Evolutionary conservation across 1,284 basidiomycete species (phyloP), one percentile per base, ranked within the genome.

Genomic region (Stereum hirsutum): DNA sequence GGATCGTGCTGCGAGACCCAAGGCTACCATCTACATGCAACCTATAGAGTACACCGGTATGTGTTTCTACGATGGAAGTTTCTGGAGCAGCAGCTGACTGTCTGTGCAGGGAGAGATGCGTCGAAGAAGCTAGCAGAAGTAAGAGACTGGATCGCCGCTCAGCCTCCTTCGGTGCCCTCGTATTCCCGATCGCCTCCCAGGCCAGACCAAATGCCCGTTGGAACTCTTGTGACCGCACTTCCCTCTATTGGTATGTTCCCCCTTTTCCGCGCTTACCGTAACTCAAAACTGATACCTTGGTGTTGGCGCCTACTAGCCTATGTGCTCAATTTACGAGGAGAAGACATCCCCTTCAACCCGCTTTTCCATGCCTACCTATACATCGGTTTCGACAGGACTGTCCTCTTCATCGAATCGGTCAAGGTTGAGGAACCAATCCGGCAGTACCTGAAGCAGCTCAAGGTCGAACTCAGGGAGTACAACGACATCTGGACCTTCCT

Each of bases 351-450:
- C 0, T 88, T 78, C 67, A 90, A 87, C 53, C 91, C 91, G 0
- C 74, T 95, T 7, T 93, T 94, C 64, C 86, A 86, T 42, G 75
- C 87, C 0, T 95, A 94, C 55, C 61, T 91, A 8, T 88, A 81
- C 53, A 69, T 95, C 30, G 76, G 80, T 2, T 57, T 77, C 7
- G 69, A 81, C 15, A 60, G 58, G 26, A 68, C 74, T 1, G 69
- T 77, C n/a, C 63, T 90, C 6, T 91, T 90, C 63, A 63, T 88
- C 28, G 84, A 90, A 47, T 56, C 62, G 6, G 58, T 58, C 41
- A 90, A 91, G 55, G 57, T 81, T 24, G 66, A 66, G 12, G 58
- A 65, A 0, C 72, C 78, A 2, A 72, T 81, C 1, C 53, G 61
- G 20, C 65, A 62, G 7, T 86, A 91, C 53, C 62, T 91, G 6